A percentile compares a stretch with the other conserved stretches of the same genome.
phyloP scores from a whole-genome alignment of 495 filamentous ascomycete species.

The Parathielavia hyrcaniae region DNA sequence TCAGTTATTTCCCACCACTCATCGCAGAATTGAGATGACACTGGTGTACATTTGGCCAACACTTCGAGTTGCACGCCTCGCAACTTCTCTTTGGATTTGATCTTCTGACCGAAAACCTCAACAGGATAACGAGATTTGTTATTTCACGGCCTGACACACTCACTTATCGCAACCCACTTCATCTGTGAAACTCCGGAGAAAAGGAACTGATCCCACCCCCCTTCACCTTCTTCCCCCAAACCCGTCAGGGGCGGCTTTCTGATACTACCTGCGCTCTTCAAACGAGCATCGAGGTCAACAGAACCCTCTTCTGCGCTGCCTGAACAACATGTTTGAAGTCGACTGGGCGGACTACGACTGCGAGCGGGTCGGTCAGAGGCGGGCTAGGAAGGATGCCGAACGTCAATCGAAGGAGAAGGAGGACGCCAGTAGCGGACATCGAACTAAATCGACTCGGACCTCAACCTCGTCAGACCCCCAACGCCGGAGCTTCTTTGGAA shows the following conservation, averaged over 20 bases:
- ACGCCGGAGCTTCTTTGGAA: constrained; percentile 31
- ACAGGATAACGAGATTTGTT: not conserved
- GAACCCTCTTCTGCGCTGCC: not conserved
- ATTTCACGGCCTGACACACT: no score
- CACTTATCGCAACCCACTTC: not conserved
- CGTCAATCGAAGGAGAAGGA: constrained; percentile 31
- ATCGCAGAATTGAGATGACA: not conserved
- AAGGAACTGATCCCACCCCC: not conserved
- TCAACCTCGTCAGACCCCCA: constrained; percentile 34
- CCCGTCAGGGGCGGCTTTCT: not conserved
- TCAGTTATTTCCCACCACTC: not conserved
- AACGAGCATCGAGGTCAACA: not conserved
- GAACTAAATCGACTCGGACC: constrained; percentile 34
- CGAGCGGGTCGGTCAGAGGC: constrained; percentile 43
- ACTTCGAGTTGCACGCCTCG: not conserved
- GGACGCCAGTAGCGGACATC: constrained; percentile 24
- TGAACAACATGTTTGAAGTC: constrained; percentile 46
- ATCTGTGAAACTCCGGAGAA: not conserved
- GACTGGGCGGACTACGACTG: constrained; percentile 44
- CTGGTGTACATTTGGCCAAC: not conserved
- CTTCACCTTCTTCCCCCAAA: no score
- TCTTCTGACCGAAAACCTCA: not conserved
- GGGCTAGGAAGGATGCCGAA: constrained; percentile 36
- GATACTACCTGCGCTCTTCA: not conserved
- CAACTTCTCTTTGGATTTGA: not conserved